Conservation (phyloP, 768 basidiomycete species). For the Lactarius akahatsu region DNA sequence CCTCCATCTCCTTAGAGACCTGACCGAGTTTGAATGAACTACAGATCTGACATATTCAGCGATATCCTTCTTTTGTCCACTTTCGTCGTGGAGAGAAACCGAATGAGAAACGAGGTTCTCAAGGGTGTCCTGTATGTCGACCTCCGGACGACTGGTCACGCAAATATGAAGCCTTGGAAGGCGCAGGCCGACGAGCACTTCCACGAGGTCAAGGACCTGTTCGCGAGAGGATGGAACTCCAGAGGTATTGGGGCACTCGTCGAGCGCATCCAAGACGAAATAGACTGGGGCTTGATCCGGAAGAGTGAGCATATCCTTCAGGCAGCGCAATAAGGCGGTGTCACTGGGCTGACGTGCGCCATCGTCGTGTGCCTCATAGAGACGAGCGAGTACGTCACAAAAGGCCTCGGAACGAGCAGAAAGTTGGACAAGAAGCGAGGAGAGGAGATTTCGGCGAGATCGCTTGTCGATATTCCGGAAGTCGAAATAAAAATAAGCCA, state of each 20-base stretch:
- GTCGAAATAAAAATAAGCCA: background rate
- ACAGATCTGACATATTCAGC: background rate
- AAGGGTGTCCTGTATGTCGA: background rate
- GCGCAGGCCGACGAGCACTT: background rate
- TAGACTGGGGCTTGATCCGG: background rate
- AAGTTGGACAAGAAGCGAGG: background rate
- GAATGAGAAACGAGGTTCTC: background rate
- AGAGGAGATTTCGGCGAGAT: background rate
- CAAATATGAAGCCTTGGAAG: background rate
- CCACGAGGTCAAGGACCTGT: background rate
- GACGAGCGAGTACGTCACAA: background rate
- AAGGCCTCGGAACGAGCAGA: background rate
- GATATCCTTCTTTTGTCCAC: background rate
- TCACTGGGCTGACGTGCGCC: background rate
- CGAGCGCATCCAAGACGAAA: background rate
- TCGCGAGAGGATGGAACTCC: background rate
- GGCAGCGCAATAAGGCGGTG: background rate
- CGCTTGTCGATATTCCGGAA: background rate
- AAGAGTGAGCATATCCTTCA: background rate
- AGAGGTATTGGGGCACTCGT: background rate
- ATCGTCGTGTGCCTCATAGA: background rate
- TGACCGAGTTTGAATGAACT: background rate
- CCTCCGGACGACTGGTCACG: background rate
- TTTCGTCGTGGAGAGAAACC: background rate
- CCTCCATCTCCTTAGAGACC: background rate